Conservation (phyloP, 2,329 filamentous ascomycete genomes). For the Pestalotiopsis sp. region DNA sequence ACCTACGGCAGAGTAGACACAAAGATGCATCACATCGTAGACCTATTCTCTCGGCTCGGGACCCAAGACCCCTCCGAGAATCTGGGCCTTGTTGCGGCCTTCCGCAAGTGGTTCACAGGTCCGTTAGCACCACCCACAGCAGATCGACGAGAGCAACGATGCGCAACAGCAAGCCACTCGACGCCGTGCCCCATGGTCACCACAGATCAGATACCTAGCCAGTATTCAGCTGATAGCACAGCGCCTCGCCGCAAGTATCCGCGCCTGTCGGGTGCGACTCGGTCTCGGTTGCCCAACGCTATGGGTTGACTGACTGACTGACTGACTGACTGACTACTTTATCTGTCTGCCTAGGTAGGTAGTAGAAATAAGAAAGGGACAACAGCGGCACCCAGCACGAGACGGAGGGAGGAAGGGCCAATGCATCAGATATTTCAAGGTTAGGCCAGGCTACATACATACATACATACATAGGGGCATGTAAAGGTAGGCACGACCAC, state of each 20-base stretch:
- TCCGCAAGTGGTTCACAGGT: constrained; percentile 2
- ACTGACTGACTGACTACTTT: too few species aligned
- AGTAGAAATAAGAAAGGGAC: neutral
- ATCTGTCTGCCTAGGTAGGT: too few species aligned
- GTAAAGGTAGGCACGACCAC: neutral
- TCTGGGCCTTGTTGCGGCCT: constrained; percentile 2
- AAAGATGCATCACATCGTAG: neutral
- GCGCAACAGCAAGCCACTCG: neutral
- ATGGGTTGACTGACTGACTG: neutral
- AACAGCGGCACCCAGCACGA: neutral
- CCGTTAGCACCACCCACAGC: neutral
- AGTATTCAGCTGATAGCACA: neutral
- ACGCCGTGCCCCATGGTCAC: neutral
- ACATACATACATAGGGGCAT: neutral
- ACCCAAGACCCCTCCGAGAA: neutral
- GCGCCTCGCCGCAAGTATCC: constrained; percentile 3
- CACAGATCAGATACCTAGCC: neutral
- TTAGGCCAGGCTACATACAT: neutral
- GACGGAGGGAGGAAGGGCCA: too few species aligned
- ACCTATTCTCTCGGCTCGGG: neutral
- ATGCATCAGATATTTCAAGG: too few species aligned
- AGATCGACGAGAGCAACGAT: neutral
- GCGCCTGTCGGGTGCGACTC: neutral
- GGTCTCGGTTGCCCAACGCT: constrained; percentile 5
- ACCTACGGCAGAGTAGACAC: neutral